Evolutionary conservation across 2,329 filamentous ascomycete genomes (phyloP).

Genomic region (Mycosphaerelloides madeirae): DNA sequence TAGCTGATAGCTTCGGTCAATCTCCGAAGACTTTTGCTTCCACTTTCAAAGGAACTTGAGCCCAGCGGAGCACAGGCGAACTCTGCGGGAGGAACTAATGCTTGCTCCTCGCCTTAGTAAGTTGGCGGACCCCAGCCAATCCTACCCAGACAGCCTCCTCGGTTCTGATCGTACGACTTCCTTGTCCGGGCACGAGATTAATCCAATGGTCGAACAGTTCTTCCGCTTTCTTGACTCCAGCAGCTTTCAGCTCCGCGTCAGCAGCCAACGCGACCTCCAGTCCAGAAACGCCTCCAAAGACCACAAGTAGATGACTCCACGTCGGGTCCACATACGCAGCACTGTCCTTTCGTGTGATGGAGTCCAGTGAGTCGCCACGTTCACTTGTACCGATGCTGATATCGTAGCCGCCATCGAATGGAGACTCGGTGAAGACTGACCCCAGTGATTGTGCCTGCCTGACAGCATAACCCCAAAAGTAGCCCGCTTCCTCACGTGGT

Average conservation of each 20-base stretch:
- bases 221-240: conserved; percentile 60
- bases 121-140: conserved; percentile 59
- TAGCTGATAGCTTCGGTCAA: no score
- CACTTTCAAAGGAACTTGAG: no score
- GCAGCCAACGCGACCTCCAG: conserved; percentile 68
- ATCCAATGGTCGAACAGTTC: conserved; percentile 81
- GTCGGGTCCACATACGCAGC: conserved; percentile 36
- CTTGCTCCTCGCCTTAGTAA: conserved; percentile 25
- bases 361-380: conserved; percentile 49
- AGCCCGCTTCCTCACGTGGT: conserved; percentile 70
- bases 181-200: conserved; percentile 73
- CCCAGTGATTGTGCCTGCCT: conserved; percentile 64
- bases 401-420: conserved; percentile 74
- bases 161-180: conserved; percentile 74
- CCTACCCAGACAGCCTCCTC: conserved; percentile 80
- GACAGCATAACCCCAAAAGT: conserved; percentile 80
- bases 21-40: no score
- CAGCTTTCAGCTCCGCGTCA: conserved; percentile 54
- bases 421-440: conserved; percentile 70
- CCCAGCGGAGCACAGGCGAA: no score
- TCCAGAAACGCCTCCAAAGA: conserved; percentile 76
- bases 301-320: conserved; percentile 65
- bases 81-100: not conserved
- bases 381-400: conserved; percentile 79
- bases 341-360: conserved; percentile 40